Conservation (phyloP, 176 grass and related monocot species). For the Hsuehochloa calcarea region DNA sequence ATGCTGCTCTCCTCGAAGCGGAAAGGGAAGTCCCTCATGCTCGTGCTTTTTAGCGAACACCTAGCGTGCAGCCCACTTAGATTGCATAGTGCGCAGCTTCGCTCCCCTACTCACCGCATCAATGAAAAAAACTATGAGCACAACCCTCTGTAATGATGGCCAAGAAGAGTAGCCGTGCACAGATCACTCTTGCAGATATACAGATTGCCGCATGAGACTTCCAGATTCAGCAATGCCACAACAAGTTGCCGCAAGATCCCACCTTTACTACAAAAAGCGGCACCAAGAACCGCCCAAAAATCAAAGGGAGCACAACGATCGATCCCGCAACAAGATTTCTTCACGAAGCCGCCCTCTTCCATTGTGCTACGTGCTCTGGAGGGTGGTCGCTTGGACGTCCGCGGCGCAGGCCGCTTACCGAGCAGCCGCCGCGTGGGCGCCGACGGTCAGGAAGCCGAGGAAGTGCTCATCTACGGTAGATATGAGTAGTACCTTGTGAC, state of each 20-base stretch:
- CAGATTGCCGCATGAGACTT: not conserved
- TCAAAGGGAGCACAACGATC: conserved; percentile 3
- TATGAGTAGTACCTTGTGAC: too few species aligned
- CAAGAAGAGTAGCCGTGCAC: not conserved
- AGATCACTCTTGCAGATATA: not conserved
- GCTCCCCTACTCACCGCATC: not conserved
- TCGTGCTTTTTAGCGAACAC: conserved; percentile 32
- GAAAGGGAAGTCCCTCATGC: conserved; percentile 86
- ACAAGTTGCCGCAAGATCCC: conserved; percentile 36
- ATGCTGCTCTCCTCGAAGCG: conserved; percentile 83
- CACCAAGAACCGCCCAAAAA: conserved; percentile 30
- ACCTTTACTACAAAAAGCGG: conserved; percentile 32
- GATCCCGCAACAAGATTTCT: conserved; percentile 24
- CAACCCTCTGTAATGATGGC: not conserved
- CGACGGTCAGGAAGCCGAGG: too few species aligned
- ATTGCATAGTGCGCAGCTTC: not conserved
- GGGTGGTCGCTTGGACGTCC: too few species aligned
- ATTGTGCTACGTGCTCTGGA: too few species aligned
- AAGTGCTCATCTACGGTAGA: too few species aligned
- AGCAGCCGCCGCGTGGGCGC: too few species aligned
- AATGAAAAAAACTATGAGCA: not conserved
- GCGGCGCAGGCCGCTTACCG: too few species aligned
- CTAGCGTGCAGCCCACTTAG: conserved; percentile 18
- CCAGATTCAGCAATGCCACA: conserved; percentile 38
- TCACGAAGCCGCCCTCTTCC: conserved; percentile 9